phyloP scores from a whole-genome alignment of 2,329 filamentous ascomycete species.

The Penicillium thymicola region DNA sequence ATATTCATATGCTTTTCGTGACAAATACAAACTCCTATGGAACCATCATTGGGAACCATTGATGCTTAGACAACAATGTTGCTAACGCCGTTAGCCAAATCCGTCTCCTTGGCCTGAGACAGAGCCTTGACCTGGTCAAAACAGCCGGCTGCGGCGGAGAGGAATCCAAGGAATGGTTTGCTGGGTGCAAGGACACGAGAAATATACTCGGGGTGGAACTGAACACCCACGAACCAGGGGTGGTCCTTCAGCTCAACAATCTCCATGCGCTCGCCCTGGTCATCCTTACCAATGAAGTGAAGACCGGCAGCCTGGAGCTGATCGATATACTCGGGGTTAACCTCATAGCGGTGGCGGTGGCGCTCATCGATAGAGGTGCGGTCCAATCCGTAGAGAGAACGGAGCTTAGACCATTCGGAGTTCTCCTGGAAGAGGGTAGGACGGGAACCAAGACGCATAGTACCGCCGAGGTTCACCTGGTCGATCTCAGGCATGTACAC shows the following conservation, averaged over 20 bases:
- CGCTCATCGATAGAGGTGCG: conserved; percentile 61
- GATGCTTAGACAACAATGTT: conserved; percentile 17
- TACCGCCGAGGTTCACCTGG: conserved; percentile 71
- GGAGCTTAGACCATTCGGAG: conserved; percentile 74
- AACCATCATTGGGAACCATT: not conserved
- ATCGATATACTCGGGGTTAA: conserved; percentile 75
- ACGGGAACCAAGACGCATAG: conserved; percentile 78
- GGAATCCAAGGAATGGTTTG: conserved; percentile 76
- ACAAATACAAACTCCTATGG: conserved; percentile 11
- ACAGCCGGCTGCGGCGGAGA: conserved; percentile 71
- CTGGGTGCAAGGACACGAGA: conserved; percentile 70
- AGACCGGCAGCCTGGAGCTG: conserved; percentile 66
- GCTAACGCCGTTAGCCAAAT: conserved; percentile 13
- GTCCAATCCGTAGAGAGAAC: conserved; percentile 64
- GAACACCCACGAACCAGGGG: conserved; percentile 78
- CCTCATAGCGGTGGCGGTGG: conserved; percentile 84
- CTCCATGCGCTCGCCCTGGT: conserved; percentile 75
- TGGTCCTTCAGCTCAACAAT: conserved; percentile 78
- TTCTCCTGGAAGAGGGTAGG: conserved; percentile 70
- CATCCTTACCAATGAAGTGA: conserved; percentile 75
- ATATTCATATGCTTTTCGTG: conserved; percentile 16
- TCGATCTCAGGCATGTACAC: conserved; percentile 91
- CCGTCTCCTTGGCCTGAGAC: conserved; percentile 13
- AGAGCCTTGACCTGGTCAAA: conserved; percentile 8
- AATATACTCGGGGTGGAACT: conserved; percentile 85